Conservation (phyloP, 2,329 filamentous ascomycete species). For the Colletotrichum phormii region DNA sequence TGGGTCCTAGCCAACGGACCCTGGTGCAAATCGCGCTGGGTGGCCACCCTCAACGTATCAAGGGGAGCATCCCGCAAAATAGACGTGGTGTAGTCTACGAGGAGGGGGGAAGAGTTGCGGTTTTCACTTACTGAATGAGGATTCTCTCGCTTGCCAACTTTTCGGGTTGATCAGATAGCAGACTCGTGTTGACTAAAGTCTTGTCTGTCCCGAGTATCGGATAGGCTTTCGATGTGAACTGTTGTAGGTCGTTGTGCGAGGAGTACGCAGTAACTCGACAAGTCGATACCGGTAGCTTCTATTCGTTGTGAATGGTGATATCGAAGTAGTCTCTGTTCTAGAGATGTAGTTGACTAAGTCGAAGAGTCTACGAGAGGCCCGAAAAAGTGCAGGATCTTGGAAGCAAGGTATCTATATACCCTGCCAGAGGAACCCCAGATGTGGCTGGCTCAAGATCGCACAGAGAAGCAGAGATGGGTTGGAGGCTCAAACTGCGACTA, state of each 20-base stretch:
- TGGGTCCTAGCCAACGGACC: conserved; percentile 24
- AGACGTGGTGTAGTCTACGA: neutral
- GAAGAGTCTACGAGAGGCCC: conserved; percentile 31
- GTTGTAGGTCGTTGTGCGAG: neutral
- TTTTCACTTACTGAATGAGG: neutral
- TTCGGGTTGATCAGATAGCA: neutral
- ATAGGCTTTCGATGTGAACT: neutral
- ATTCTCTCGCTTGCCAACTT: neutral
- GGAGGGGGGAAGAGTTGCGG: neutral
- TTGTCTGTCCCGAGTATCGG: neutral
- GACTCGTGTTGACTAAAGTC: neutral
- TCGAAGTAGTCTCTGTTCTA: neutral
- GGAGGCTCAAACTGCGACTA: conserved; percentile 36
- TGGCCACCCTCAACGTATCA: neutral
- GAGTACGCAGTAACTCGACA: neutral
- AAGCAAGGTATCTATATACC: conserved; percentile 52
- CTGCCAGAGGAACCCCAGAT: conserved; percentile 39
- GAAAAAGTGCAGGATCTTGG: conserved; percentile 46
- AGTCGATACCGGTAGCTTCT: neutral
- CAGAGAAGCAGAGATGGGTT: conserved; percentile 43
- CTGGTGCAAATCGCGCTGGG: conserved; percentile 19
- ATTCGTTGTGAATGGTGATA: neutral
- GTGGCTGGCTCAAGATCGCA: conserved; percentile 46
- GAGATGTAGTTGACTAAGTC: conserved; percentile 10
- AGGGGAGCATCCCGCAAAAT: neutral